These are phyloP conservation scores for Coemansia erecta DNA, from an alignment of 192 early-diverging fungal genomes.

Conservation along the genomic window DNA sequence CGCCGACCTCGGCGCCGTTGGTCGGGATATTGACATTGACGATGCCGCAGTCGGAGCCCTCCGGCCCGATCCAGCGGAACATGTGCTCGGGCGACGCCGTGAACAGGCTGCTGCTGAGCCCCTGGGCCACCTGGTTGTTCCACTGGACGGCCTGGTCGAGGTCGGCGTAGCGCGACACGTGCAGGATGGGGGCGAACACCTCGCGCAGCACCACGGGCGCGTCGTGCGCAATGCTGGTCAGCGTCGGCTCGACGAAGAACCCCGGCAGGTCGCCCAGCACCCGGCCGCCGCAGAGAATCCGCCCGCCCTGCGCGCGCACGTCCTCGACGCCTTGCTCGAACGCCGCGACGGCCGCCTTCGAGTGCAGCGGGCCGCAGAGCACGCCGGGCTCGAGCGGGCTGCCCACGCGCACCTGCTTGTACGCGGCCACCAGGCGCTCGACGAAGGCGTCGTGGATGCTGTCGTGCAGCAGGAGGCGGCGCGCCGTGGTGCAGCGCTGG, in stretches of 20 bases:
- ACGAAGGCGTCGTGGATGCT: conserved; percentile 83
- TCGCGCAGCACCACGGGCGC: conserved; percentile 87
- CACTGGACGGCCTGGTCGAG: conserved; percentile 82
- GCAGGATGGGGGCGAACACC: conserved; percentile 93
- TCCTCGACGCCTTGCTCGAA: conserved; percentile 74
- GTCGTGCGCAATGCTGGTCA: conserved; percentile 74
- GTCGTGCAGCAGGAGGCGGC: conserved; percentile 86
- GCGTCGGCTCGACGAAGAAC: conserved; percentile 91
- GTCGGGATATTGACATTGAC: conserved; percentile 97
- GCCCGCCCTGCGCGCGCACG: conserved; percentile 81
- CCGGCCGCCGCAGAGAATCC: conserved; percentile 81
- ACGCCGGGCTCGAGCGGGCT: conserved; percentile 79
- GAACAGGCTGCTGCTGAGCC: conserved; percentile 82
- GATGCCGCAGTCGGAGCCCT: conserved; percentile 88
- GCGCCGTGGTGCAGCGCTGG: conserved; percentile 92
- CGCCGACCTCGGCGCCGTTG: conserved; percentile 96
- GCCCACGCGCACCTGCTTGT: conserved; percentile 83
- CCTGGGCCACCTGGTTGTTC: conserved; percentile 91
- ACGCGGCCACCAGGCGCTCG: conserved; percentile 75
- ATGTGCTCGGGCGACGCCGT: conserved; percentile 75
- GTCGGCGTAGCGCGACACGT: conserved; percentile 75
- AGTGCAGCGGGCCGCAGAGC: conserved; percentile 92
- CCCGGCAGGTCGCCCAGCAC: conserved; percentile 68
- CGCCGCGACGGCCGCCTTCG: conserved; percentile 72
- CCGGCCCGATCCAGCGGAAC: conserved; percentile 91